Evolutionary conservation across 306 rosid genomes (phyloP).

Genomic region (Arachis hypogaea): DNA sequence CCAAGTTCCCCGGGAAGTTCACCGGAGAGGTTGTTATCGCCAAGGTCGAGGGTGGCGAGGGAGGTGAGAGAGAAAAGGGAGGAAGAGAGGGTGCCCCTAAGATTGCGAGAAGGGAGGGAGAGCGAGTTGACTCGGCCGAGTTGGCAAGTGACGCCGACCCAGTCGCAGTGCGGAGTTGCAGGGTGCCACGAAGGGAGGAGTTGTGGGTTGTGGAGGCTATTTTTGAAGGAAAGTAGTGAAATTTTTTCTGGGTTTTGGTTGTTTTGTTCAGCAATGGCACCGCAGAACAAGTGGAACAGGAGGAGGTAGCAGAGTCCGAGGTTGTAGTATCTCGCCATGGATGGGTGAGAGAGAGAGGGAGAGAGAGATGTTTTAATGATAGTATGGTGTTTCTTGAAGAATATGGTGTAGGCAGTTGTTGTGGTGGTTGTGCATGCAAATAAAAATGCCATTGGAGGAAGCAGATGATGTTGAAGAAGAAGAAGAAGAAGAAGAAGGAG

Average conservation of each 20-base stretch:
- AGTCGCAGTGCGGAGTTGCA: conserved; percentile 62
- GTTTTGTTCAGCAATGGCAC: conserved; percentile 31
- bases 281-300: conserved; percentile 20
- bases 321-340: conserved; percentile 41
- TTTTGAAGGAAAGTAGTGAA: conserved; percentile 71
- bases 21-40: conserved; percentile 61
- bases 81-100: conserved; percentile 55
- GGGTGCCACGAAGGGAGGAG: conserved; percentile 61
- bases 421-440: conserved; percentile 27
- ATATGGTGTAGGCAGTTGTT: not conserved
- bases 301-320: conserved; percentile 35
- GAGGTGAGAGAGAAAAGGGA: conserved; percentile 54
- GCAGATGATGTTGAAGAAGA: conserved; percentile 9
- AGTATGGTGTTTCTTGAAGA: not conserved
- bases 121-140: conserved; percentile 74
- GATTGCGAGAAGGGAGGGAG: conserved; percentile 54
- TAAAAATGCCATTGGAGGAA: conserved; percentile 24
- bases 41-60: conserved; percentile 70
- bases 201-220: conserved; percentile 51
- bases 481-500: conserved; percentile 37
- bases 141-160: conserved; percentile 77
- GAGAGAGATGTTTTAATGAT: not conserved
- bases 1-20: conserved; percentile 56
- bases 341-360: not conserved
- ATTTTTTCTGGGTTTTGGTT: conserved; percentile 47